A percentile compares a stretch with the other conserved stretches of the same genome.
phyloP scores from a whole-genome alignment of 345 rosid genomes.

The Rhodomyrtus tomentosa region DNA sequence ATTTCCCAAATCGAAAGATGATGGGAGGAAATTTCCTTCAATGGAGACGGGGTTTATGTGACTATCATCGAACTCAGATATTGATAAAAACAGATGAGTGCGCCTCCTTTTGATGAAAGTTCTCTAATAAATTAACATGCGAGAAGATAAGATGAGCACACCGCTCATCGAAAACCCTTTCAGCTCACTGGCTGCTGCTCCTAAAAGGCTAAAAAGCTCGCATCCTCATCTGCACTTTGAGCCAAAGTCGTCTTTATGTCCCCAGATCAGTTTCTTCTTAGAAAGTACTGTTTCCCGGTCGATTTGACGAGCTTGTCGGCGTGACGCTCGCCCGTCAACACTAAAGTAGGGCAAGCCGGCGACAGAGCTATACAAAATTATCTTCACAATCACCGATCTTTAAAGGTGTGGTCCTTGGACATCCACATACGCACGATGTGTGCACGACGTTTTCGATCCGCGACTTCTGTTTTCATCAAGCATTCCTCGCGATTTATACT shows the following conservation, averaged over 20 bases:
- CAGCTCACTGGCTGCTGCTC: no score
- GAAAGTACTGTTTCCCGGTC: neutral
- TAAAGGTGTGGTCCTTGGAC: no score
- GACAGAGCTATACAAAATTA: no score
- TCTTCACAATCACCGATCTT: no score
- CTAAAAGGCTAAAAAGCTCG: neutral
- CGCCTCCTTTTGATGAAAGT: neutral
- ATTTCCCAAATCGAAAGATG: neutral
- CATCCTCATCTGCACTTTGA: neutral
- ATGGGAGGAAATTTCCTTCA: neutral
- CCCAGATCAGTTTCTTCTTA: neutral
- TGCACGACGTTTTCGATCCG: no score
- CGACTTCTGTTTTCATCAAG: no score
- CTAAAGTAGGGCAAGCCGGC: neutral
- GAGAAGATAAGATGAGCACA: neutral
- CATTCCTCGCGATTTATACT: no score
- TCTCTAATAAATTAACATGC: neutral
- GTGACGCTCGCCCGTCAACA: neutral
- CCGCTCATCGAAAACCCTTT: neutral
- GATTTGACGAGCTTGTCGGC: neutral
- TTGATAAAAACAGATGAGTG: no score
- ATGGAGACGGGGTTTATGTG: neutral
- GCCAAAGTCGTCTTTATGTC: no score
- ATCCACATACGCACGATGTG: no score
- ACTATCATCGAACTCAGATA: neutral